Percentiles rank a stretch among this genome's conserved stretches.
These are phyloP conservation scores for Rhynchosporium agropyri DNA, from an alignment of 2,329 filamentous ascomycete genomes.

Conservation along the genomic window DNA sequence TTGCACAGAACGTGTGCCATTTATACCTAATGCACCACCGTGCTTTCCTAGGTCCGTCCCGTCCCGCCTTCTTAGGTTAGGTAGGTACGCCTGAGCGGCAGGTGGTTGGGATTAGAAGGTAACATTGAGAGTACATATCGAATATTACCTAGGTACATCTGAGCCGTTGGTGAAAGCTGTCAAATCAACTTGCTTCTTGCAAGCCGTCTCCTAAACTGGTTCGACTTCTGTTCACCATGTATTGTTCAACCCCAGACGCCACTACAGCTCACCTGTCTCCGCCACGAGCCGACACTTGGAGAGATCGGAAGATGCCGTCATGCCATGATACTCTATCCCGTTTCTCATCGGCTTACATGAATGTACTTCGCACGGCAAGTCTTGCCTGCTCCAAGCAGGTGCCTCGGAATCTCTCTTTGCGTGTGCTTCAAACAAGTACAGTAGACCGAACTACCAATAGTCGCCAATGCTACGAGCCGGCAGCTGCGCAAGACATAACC, in stretches of 20 bases:
- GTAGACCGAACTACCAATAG: too few species aligned
- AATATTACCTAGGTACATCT: not conserved
- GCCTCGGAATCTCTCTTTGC: too few species aligned
- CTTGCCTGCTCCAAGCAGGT: too few species aligned
- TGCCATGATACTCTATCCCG: not conserved
- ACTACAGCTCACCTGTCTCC: not conserved
- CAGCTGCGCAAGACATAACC: too few species aligned
- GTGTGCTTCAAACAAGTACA: too few species aligned
- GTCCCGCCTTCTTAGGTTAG: not conserved
- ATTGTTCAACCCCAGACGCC: not conserved
- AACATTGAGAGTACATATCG: too few species aligned
- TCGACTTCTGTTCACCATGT: not conserved
- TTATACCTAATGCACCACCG: not conserved
- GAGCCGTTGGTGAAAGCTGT: constrained; percentile 1
- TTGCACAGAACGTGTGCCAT: constrained; percentile 5
- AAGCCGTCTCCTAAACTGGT: not conserved
- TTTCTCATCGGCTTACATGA: not conserved
- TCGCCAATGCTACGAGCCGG: too few species aligned
- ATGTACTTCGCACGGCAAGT: too few species aligned
- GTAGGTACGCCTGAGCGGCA: too few species aligned
- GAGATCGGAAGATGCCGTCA: not conserved
- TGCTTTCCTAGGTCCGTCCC: not conserved
- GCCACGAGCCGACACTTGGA: too few species aligned
- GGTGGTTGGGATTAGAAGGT: too few species aligned
- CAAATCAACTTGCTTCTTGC: not conserved